These are phyloP conservation scores for Omphalotus olearius DNA, from an alignment of 1,284 basidiomycete genomes.

Conservation along the genomic window DNA sequence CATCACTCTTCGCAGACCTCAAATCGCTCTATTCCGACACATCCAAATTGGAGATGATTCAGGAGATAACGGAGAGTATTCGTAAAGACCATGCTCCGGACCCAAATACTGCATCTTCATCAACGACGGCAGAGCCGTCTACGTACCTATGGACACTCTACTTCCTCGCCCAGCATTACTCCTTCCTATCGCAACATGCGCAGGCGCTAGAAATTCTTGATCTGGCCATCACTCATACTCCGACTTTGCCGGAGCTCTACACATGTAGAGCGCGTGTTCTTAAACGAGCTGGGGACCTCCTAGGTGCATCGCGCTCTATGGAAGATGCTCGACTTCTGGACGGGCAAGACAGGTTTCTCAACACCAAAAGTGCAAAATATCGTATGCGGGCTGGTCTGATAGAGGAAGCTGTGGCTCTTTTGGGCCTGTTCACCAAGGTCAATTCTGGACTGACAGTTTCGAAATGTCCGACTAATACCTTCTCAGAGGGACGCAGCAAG, in stretches of 20 bases:
- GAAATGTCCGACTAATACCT: constrained; percentile 10
- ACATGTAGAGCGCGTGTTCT: constrained; percentile 82
- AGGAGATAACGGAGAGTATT: constrained; percentile 66
- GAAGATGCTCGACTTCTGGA: constrained; percentile 86
- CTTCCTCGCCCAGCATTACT: constrained; percentile 91
- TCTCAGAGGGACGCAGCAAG: constrained; percentile 76
- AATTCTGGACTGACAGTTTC: constrained; percentile 14
- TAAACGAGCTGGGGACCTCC: constrained; percentile 83
- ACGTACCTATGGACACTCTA: constrained; percentile 95
- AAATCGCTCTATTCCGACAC: constrained; percentile 77
- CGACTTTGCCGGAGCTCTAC: constrained; percentile 90
- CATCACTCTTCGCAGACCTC: constrained; percentile 91
- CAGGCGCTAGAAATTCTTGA: constrained; percentile 70
- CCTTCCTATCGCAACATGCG: constrained; percentile 51
- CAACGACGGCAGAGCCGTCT: constrained; percentile 64
- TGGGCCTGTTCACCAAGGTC: constrained; percentile 89
- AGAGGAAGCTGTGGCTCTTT: constrained; percentile 67
- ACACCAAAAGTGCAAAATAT: constrained; percentile 94
- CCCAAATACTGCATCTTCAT: constrained; percentile 22
- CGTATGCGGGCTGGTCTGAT: constrained; percentile 77
- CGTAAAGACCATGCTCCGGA: constrained; percentile 30
- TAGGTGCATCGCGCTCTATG: constrained; percentile 73
- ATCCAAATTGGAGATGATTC: constrained; percentile 65
- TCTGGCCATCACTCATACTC: constrained; percentile 77
- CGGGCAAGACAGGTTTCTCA: constrained; percentile 94